These are phyloP conservation scores for Trichoderma hamatum DNA, from an alignment of 2,329 filamentous ascomycete genomes.

Conservation along the genomic window DNA sequence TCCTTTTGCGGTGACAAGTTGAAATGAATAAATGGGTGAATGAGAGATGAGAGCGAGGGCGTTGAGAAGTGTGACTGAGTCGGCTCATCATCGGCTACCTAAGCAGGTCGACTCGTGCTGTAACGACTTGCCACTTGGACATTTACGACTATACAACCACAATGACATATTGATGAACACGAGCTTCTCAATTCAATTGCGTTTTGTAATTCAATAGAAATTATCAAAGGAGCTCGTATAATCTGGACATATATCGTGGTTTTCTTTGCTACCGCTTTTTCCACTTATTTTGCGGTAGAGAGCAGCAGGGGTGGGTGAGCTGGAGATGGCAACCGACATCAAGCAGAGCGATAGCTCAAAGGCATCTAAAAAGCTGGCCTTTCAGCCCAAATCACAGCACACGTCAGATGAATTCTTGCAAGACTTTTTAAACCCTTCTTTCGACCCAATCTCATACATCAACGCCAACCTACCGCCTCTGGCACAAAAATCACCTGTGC, in stretches of 20 bases:
- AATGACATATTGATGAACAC: neutral
- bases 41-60: neutral
- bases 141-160: neutral
- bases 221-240: neutral
- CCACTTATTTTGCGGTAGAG: neutral
- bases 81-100: slow-evolving; percentile 43
- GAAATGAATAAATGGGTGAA: neutral
- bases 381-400: slow-evolving; percentile 60
- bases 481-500: slow-evolving; percentile 45
- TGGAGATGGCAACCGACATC: slow-evolving; percentile 50
- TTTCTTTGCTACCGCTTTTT: neutral
- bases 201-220: neutral
- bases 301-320: neutral
- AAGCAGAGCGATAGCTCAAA: slow-evolving; percentile 50
- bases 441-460: slow-evolving; percentile 84
- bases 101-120: slow-evolving; percentile 4
- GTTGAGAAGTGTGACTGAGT: slow-evolving; percentile 20
- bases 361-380: slow-evolving; percentile 39
- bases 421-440: slow-evolving; percentile 74
- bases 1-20: neutral
- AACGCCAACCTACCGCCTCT: slow-evolving; percentile 77
- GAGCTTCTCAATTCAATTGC: neutral
- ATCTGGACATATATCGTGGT: neutral
- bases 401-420: slow-evolving; percentile 72
- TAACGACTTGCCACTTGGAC: slow-evolving; percentile 7